phyloP scores from a whole-genome alignment of 805 yeast genomes.

The Cyberlindnera subsufficiens region DNA sequence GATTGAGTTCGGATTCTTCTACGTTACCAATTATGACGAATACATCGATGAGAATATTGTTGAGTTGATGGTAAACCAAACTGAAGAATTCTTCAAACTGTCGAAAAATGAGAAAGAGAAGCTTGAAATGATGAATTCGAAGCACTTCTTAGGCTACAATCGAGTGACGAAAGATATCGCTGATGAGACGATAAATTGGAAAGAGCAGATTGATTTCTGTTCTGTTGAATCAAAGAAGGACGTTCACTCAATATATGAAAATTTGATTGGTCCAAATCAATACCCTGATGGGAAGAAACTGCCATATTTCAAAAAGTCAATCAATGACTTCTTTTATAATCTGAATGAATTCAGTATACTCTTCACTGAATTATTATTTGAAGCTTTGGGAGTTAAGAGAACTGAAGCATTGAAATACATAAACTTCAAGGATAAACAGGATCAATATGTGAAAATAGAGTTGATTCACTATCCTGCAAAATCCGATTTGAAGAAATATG shows the following conservation, averaged over 20 bases:
- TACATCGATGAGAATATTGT: slow-evolving; percentile 31
- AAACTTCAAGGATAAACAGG: slow-evolving; percentile 31
- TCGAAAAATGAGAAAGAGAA: slow-evolving; percentile 30
- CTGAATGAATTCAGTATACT: slow-evolving; percentile 39
- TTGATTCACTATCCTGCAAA: slow-evolving; percentile 31
- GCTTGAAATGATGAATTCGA: slow-evolving; percentile 35
- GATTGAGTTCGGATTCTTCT: slow-evolving; percentile 40
- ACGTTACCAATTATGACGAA: slow-evolving; percentile 34
- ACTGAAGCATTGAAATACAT: slow-evolving; percentile 41
- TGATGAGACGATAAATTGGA: slow-evolving; percentile 37
- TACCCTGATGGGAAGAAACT: slow-evolving; percentile 31
- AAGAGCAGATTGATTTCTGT: slow-evolving; percentile 41
- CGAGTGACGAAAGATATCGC: slow-evolving; percentile 38
- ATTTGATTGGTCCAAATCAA: slow-evolving; percentile 39
- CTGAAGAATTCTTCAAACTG: slow-evolving; percentile 32
- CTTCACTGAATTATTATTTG: slow-evolving; percentile 44
- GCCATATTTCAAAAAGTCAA: slow-evolving; percentile 29
- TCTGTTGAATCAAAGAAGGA: slow-evolving; percentile 37
- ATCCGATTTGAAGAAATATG: slow-evolving; percentile 34
- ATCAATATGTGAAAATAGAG: slow-evolving; percentile 29
- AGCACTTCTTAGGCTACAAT: slow-evolving; percentile 41
- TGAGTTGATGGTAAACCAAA: slow-evolving; percentile 26
- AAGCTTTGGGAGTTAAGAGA: slow-evolving; percentile 43
- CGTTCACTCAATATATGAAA: slow-evolving; percentile 27
- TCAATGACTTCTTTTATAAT: slow-evolving; percentile 31